Evolutionary conservation across 2,329 filamentous ascomycete species (phyloP).

Genomic region (Magnaporthiopsis rhizophila): DNA sequence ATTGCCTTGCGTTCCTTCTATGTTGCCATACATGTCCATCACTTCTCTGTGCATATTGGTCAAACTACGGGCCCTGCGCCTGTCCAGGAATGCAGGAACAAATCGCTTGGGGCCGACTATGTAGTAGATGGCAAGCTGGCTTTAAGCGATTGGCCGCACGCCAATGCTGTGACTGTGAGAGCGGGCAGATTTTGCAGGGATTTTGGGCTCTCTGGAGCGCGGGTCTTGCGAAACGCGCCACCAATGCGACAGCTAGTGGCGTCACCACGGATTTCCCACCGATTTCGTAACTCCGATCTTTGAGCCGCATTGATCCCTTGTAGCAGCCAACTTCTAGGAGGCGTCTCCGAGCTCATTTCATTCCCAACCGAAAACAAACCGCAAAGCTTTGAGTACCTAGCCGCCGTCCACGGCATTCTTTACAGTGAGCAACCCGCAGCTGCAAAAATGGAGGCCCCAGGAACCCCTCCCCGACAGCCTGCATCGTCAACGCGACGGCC

Average conservation of each 20-base stretch:
- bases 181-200: too few species aligned
- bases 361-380: too few species aligned
- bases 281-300: neutral
- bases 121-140: neutral
- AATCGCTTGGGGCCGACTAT: neutral
- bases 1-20: neutral
- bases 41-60: neutral
- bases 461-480: slow-evolving; percentile 34
- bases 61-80: neutral
- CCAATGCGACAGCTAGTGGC: neutral
- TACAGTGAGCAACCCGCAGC: neutral
- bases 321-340: neutral
- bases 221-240: neutral
- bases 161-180: neutral
- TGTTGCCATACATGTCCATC: neutral
- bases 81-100: neutral
- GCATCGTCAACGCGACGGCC: slow-evolving; percentile 17
- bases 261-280: neutral
- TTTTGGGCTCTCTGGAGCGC: too few species aligned
- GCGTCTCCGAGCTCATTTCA: too few species aligned
- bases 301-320: neutral
- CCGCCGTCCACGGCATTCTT: neutral
- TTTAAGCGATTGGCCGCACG: neutral
- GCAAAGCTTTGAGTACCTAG: too few species aligned
- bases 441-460: slow-evolving; percentile 35